phyloP scores from a whole-genome alignment of 495 filamentous ascomycete species.

The Penicillium coprophilum region DNA sequence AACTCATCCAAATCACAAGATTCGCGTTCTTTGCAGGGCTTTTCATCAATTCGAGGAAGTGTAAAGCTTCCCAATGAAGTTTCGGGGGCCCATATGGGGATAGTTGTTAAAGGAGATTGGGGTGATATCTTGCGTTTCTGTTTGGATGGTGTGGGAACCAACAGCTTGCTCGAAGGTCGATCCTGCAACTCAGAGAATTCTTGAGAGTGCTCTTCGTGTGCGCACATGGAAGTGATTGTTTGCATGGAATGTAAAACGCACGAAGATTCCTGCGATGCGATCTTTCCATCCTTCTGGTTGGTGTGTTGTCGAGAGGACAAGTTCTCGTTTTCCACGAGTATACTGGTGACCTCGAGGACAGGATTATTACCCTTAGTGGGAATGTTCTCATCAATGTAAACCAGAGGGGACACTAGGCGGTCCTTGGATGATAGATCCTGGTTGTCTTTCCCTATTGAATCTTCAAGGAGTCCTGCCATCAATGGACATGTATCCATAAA shows the following conservation, averaged over 20 bases:
- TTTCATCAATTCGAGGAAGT: neutral
- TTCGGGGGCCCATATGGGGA: constrained; percentile 24
- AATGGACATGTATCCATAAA: neutral
- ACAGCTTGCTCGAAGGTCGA: neutral
- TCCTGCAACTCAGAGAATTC: neutral
- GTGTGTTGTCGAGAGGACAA: constrained; percentile 20
- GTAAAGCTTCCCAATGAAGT: constrained; percentile 13
- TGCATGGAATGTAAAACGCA: neutral
- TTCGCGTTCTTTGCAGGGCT: neutral
- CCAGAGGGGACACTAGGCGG: constrained; percentile 6
- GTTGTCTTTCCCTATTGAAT: too few species aligned
- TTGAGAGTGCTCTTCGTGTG: neutral
- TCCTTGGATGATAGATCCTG: neutral
- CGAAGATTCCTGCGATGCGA: neutral
- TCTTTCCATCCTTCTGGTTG: constrained; percentile 10
- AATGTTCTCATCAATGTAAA: constrained; percentile 27
- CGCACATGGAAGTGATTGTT: neutral
- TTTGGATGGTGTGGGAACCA: neutral
- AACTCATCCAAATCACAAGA: constrained; percentile 15
- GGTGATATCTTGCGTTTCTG: constrained; percentile 7
- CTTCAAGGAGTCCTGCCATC: neutral
- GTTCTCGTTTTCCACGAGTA: constrained; percentile 31
- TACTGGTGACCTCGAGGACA: neutral
- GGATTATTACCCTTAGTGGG: neutral
- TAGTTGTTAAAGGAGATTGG: constrained; percentile 27